These are phyloP conservation scores for Knoxdaviesia proteae DNA, from an alignment of 2,329 filamentous ascomycete species.

Conservation along the genomic window DNA sequence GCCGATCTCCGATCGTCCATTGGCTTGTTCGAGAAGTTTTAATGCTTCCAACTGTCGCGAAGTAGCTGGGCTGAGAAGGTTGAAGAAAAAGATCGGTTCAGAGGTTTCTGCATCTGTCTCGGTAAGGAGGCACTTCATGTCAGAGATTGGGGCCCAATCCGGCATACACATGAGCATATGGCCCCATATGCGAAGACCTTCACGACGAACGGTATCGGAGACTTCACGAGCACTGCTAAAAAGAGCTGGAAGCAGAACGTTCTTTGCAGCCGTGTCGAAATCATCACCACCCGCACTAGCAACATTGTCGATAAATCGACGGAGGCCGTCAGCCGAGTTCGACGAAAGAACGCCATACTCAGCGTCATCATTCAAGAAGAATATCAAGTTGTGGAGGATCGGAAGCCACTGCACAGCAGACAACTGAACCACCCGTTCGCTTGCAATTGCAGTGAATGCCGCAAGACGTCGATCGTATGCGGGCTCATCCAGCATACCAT, in stretches of 20 bases:
- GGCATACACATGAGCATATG: constrained; percentile 54
- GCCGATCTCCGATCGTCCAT: constrained; percentile 39
- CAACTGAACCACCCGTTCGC: constrained; percentile 34
- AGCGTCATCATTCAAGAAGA: constrained; percentile 66
- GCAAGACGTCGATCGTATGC: constrained; percentile 67
- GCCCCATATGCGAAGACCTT: constrained; percentile 63
- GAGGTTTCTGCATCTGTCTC: constrained; percentile 40
- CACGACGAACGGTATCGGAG: constrained; percentile 68
- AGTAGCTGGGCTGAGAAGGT: constrained; percentile 76
- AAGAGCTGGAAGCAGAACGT: constrained; percentile 52
- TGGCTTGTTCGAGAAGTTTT: constrained; percentile 51
- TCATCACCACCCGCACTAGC: constrained; percentile 14
- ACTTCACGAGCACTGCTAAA: constrained; percentile 54
- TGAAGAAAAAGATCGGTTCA: constrained; percentile 66
- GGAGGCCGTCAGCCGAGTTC: constrained; percentile 65
- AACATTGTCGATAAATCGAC: constrained; percentile 51
- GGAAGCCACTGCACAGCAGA: constrained; percentile 66
- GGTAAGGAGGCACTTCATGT: constrained; percentile 49
- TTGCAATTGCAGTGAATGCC: constrained; percentile 56
- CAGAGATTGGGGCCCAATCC: constrained; percentile 47
- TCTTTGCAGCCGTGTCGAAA: constrained; percentile 15
- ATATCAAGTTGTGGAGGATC: constrained; percentile 73
- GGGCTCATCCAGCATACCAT: constrained; percentile 56
- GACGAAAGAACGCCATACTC: constrained; percentile 65
- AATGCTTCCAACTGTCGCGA: constrained; percentile 71